Conservation (phyloP, 2,329 filamentous ascomycete genomes). For the Botrytis cinerea region DNA sequence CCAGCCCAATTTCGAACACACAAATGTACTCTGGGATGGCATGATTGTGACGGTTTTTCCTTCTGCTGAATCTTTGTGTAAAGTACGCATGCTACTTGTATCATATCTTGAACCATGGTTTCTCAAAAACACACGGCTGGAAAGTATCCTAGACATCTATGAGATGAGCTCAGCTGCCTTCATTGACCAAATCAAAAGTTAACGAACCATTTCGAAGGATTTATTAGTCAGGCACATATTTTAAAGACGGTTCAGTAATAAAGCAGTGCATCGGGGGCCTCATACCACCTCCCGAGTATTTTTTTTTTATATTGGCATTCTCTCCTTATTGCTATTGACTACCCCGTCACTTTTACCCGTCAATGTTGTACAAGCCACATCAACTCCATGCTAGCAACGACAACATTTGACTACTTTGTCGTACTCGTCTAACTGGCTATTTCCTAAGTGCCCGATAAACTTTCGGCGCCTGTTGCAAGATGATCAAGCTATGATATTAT, state of each 20-base stretch:
- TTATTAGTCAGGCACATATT: not conserved
- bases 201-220: not conserved
- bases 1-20: slow-evolving; percentile 13
- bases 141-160: slow-evolving; percentile 17
- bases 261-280: not conserved
- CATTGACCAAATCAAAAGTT: not conserved
- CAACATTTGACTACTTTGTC: not conserved
- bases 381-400: not conserved
- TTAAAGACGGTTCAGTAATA: not conserved
- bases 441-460: not conserved
- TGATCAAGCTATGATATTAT: not conserved
- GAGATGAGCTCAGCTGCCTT: slow-evolving; percentile 22
- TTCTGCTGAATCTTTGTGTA: slow-evolving; percentile 1
- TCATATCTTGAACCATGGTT: not conserved
- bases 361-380: slow-evolving; percentile 9
- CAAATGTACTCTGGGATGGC: not conserved
- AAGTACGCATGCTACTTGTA: slow-evolving; percentile 4
- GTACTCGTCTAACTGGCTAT: not conserved
- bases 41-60: not conserved
- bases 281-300: not conserved
- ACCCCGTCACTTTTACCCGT: not conserved
- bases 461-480: not conserved
- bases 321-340: not conserved
- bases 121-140: slow-evolving; percentile 11
- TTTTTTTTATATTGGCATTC: not conserved